A percentile compares a stretch with the other conserved stretches of the same genome.
These are phyloP conservation scores for Ottelia alismoides DNA, from an alignment of 106 monocot species.

Conservation along the genomic window DNA sequence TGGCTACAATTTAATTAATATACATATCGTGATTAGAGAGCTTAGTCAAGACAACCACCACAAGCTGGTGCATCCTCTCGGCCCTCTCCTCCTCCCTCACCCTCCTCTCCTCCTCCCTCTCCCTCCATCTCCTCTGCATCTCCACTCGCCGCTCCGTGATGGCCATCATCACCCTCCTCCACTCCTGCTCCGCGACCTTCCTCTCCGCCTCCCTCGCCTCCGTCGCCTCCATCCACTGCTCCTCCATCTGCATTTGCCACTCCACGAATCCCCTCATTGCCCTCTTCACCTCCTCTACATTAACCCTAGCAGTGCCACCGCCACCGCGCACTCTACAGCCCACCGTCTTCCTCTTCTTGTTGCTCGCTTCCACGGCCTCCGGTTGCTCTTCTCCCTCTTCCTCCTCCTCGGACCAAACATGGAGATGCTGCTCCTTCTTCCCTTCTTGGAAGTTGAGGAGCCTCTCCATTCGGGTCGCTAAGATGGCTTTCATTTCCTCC, in stretches of 20 bases:
- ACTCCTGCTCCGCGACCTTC: slow-evolving; percentile 33
- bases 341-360: too few relatives aligned
- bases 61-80: slow-evolving; percentile 40
- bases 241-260: slow-evolving; percentile 54
- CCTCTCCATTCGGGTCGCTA: slow-evolving; percentile 33
- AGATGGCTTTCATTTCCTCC: slow-evolving; percentile 64
- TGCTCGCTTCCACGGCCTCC: too few relatives aligned
- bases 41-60: slow-evolving; percentile 38
- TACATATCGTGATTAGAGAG: too few relatives aligned
- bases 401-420: slow-evolving; percentile 14
- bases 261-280: slow-evolving; percentile 40
- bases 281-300: slow-evolving; percentile 24
- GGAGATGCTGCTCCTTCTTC: slow-evolving; percentile 6
- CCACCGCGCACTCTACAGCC: too few relatives aligned
- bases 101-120: slow-evolving; percentile 56
- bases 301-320: too few relatives aligned
- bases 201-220: slow-evolving; percentile 71
- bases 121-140: slow-evolving; percentile 50
- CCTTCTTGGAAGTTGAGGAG: too few relatives aligned
- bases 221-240: slow-evolving; percentile 27
- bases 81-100: slow-evolving; percentile 42
- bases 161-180: slow-evolving; percentile 40
- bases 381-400: too few relatives aligned
- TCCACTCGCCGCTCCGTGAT: slow-evolving; percentile 33
- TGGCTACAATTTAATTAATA: too few relatives aligned